Evolutionary conservation across 2,329 filamentous ascomycete species (phyloP).

Genomic region (Epichloe sylvatica): DNA sequence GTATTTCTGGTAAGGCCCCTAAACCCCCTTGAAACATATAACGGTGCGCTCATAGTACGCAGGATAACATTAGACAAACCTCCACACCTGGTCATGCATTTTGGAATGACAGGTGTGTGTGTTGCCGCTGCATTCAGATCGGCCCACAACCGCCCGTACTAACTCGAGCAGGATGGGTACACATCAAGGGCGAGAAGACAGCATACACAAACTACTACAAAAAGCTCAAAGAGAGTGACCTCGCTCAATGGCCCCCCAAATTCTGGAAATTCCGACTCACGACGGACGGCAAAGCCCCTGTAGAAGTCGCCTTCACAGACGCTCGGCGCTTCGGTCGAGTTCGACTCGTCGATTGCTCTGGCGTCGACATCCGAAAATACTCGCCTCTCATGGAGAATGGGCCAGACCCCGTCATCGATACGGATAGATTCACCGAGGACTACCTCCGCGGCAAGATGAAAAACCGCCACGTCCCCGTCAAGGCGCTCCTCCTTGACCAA

Average conservation of each 20-base stretch:
- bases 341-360: slow-evolving; percentile 68
- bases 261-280: slow-evolving; percentile 78
- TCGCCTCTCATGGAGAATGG: slow-evolving; percentile 82
- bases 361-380: slow-evolving; percentile 57
- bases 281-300: slow-evolving; percentile 39
- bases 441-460: slow-evolving; percentile 61
- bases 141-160: neutral
- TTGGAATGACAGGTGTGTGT: slow-evolving; percentile 51
- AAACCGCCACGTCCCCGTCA: slow-evolving; percentile 72
- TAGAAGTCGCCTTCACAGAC: slow-evolving; percentile 71
- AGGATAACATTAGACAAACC: slow-evolving; percentile 49
- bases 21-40: slow-evolving; percentile 16
- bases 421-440: slow-evolving; percentile 57
- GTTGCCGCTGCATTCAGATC: neutral
- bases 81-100: slow-evolving; percentile 81
- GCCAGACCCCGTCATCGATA: slow-evolving; percentile 79
- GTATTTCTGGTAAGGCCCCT: slow-evolving; percentile 69
- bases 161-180: slow-evolving; percentile 54
- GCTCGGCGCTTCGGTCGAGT: slow-evolving; percentile 65
- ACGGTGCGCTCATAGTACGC: neutral
- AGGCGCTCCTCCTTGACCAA: slow-evolving; percentile 80
- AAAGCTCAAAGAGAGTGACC: slow-evolving; percentile 45
- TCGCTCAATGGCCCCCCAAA: slow-evolving; percentile 67
- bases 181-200: slow-evolving; percentile 66
- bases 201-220: slow-evolving; percentile 75